Evolutionary conservation across 768 basidiomycete species (phyloP).

Genomic region (Lactarius vividus): DNA sequence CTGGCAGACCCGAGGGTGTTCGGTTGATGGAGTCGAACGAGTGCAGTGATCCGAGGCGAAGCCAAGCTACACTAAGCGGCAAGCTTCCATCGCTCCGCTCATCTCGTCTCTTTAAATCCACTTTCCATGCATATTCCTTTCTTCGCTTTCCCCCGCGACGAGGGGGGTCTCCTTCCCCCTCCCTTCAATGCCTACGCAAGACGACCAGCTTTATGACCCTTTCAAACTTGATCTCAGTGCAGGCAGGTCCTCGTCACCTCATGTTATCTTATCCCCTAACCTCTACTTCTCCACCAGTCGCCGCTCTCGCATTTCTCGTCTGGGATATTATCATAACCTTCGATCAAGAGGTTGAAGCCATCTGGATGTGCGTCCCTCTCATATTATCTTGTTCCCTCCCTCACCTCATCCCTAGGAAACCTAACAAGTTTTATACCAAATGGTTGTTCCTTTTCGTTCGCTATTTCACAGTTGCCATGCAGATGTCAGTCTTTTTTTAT

Average conservation of each 20-base stretch:
- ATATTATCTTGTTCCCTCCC: not conserved
- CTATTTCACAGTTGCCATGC: slow-evolving; percentile 25
- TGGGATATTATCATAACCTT: slow-evolving; percentile 34
- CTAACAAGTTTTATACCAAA: slow-evolving; percentile 29
- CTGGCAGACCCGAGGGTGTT: too few relatives aligned
- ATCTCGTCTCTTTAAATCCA: not conserved
- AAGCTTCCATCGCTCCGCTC: not conserved
- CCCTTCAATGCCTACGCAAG: not conserved
- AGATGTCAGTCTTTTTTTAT: slow-evolving; percentile 11
- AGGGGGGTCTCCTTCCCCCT: not conserved
- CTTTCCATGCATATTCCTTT: not conserved
- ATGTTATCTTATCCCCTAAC: not conserved
- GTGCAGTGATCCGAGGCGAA: not conserved
- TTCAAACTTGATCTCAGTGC: not conserved
- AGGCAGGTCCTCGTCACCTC: not conserved
- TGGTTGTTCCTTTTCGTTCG: slow-evolving; percentile 32
- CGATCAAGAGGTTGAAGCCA: slow-evolving; percentile 31
- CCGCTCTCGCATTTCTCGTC: slow-evolving; percentile 31
- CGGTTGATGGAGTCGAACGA: not conserved
- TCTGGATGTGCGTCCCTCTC: slow-evolving; percentile 35
- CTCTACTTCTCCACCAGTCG: slow-evolving; percentile 26
- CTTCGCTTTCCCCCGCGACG: not conserved
- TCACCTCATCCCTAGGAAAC: slow-evolving; percentile 27
- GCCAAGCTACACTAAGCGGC: not conserved
- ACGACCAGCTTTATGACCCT: not conserved